Evolutionary conservation across 768 basidiomycete species (phyloP).

Genomic region (Aureoboletus auriporus): DNA sequence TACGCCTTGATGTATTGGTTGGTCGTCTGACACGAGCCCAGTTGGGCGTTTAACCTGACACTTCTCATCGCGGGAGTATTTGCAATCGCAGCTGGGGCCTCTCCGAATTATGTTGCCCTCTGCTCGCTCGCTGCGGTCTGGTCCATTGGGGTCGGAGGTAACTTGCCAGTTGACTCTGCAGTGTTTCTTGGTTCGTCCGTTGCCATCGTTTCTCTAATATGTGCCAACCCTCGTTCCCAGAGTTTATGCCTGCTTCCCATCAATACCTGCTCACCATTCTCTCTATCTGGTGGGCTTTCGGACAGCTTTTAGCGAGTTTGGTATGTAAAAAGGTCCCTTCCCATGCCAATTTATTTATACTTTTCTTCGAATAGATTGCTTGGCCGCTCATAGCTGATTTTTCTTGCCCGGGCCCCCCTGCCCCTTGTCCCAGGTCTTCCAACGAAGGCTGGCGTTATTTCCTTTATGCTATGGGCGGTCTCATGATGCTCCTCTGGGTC

Average conservation of each 20-base stretch:
- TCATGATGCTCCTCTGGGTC: slow-evolving; percentile 60
- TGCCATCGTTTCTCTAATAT: not conserved
- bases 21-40: slow-evolving; percentile 21
- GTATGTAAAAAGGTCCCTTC: slow-evolving; percentile 18
- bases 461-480: slow-evolving; percentile 66
- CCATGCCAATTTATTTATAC: not conserved
- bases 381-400: slow-evolving; percentile 72
- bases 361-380: slow-evolving; percentile 43
- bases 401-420: slow-evolving; percentile 51
- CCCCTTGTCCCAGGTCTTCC: slow-evolving; percentile 45
- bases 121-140: slow-evolving; percentile 51
- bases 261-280: slow-evolving; percentile 74
- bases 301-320: slow-evolving; percentile 59
- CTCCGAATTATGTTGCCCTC: slow-evolving; percentile 48
- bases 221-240: slow-evolving; percentile 27
- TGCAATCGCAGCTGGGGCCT: slow-evolving; percentile 57
- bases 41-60: slow-evolving; percentile 68
- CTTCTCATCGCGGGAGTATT: slow-evolving; percentile 65
- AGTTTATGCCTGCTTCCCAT: slow-evolving; percentile 67
- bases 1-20: not conserved
- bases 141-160: slow-evolving; percentile 71
- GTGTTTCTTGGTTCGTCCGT: slow-evolving; percentile 61
- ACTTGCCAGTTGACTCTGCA: slow-evolving; percentile 71
- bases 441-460: slow-evolving; percentile 79
- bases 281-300: slow-evolving; percentile 79